phyloP scores from a whole-genome alignment of 345 rosid genomes.

The Camelina sativa region DNA sequence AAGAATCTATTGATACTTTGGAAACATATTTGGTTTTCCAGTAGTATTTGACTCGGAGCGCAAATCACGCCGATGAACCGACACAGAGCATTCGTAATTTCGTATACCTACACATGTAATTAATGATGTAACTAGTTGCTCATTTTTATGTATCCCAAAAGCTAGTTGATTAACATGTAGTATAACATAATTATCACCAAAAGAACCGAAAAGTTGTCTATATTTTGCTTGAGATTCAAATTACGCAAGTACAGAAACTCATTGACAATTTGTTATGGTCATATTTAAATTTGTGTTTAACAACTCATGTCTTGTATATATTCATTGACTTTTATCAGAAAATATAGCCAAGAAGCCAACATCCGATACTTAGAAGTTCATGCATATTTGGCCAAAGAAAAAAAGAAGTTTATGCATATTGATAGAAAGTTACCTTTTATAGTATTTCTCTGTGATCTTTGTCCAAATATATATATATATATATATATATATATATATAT shows the following conservation, averaged over 20 bases:
- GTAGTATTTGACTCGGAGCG: constrained; percentile 11
- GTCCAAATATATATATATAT: too few relatives aligned
- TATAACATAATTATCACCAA: not conserved
- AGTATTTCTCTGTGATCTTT: not conserved
- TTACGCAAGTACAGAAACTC: not conserved
- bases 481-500: too few relatives aligned
- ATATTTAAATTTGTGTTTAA: not conserved
- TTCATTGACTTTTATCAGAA: not conserved
- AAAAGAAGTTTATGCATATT: not conserved
- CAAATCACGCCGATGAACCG: constrained; percentile 35
- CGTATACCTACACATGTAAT: constrained; percentile 17
- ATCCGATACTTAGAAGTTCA: too few relatives aligned
- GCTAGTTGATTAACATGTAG: not conserved
- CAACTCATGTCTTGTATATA: not conserved
- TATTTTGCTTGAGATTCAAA: constrained; percentile 11
- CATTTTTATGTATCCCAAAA: not conserved
- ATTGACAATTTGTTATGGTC: not conserved
- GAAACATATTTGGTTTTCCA: constrained; percentile 17
- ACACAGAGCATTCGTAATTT: not conserved
- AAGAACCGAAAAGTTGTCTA: constrained; percentile 22
- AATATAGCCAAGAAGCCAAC: not conserved
- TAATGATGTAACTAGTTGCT: constrained; percentile 26
- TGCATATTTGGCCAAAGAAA: too few relatives aligned
- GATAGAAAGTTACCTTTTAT: not conserved
- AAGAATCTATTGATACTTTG: constrained; percentile 25